phyloP scores from a whole-genome alignment of 805 yeast genomes.

The Jamesozyma spencerorum region DNA sequence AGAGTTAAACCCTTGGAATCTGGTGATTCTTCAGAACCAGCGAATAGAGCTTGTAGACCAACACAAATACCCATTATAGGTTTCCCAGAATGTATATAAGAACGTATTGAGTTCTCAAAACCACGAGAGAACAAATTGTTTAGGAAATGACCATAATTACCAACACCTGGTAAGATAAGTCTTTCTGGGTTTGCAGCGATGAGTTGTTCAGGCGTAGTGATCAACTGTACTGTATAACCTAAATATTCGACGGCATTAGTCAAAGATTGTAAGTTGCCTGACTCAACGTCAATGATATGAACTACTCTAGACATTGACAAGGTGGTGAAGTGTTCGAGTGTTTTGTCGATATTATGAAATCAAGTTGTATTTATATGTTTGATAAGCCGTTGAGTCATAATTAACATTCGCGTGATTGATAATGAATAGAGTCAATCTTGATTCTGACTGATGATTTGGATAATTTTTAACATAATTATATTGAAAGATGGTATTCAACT shows the following conservation, averaged over 20 bases:
- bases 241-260: slow-evolving; percentile 73
- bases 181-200: slow-evolving; percentile 36
- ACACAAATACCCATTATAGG: slow-evolving; percentile 97
- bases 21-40: slow-evolving; percentile 67
- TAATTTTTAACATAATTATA: no score
- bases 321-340: neutral
- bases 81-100: slow-evolving; percentile 66
- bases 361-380: no score
- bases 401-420: neutral
- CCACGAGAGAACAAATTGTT: slow-evolving; percentile 52
- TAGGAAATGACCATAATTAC: slow-evolving; percentile 92
- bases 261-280: slow-evolving; percentile 87
- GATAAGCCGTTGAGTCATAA: no score
- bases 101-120: slow-evolving; percentile 54
- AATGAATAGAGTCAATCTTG: neutral
- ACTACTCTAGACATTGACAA: slow-evolving; percentile 15
- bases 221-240: slow-evolving; percentile 60
- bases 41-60: slow-evolving; percentile 81
- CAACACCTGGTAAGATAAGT: slow-evolving; percentile 91
- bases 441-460: no score
- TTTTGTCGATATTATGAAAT: no score
- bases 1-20: slow-evolving; percentile 51
- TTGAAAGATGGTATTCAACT: no score
- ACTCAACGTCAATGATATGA: slow-evolving; percentile 81
- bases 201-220: slow-evolving; percentile 52